A percentile compares a stretch with the other conserved stretches of the same genome.
phyloP scores from a whole-genome alignment of 2,329 filamentous ascomycete genomes.

The Pestalotiopsis sp. region DNA sequence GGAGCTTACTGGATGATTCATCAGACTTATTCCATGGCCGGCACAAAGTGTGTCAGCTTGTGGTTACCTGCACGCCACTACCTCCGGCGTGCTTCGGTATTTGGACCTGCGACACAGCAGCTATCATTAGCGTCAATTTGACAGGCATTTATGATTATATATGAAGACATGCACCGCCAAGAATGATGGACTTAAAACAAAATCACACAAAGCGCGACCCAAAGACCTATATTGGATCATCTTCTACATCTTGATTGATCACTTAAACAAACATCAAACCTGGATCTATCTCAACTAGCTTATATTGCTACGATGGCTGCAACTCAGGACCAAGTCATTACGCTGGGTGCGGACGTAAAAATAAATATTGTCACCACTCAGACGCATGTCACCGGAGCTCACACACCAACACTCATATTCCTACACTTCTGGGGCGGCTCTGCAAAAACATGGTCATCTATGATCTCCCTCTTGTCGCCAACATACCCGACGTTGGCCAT shows the following conservation, averaged over 20 bases:
- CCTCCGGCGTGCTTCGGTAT: not conserved
- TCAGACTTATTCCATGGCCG: not conserved
- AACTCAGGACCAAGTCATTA: not conserved
- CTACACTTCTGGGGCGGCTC: conserved; percentile 41
- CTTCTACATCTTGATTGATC: not conserved
- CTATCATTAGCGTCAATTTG: too few species aligned
- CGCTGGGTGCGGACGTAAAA: not conserved
- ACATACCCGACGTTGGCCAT: conserved; percentile 27
- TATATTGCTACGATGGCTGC: not conserved
- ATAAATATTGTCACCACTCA: not conserved
- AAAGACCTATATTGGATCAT: not conserved
- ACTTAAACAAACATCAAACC: too few species aligned
- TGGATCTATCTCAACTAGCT: too few species aligned
- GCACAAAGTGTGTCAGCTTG: not conserved
- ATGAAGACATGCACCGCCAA: not conserved
- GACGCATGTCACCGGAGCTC: too few species aligned
- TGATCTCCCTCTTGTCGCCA: conserved; percentile 17
- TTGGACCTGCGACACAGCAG: not conserved
- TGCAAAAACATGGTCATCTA: conserved; percentile 29
- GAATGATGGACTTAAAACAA: not conserved
- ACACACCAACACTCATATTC: conserved; percentile 24
- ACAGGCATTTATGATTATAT: too few species aligned
- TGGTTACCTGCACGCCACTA: not conserved
- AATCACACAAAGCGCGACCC: not conserved
- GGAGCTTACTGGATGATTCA: not conserved